phyloP scores from a whole-genome alignment of 768 basidiomycete species.

The Suillus alpinus region DNA sequence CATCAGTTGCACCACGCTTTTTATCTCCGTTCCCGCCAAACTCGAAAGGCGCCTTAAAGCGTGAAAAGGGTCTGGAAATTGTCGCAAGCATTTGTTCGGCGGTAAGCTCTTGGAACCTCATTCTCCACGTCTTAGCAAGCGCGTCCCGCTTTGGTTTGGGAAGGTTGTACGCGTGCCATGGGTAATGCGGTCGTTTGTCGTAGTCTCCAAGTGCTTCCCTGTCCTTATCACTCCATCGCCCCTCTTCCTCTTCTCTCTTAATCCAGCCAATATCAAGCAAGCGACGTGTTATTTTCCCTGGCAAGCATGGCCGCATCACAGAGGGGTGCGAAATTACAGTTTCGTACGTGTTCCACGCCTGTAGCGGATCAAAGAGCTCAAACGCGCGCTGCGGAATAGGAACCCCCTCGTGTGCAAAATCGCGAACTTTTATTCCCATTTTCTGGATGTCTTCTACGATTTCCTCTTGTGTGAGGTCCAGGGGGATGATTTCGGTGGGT shows the following conservation, averaged over 20 bases:
- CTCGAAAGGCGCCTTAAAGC: constrained; percentile 14
- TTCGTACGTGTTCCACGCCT: constrained; percentile 31
- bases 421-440: constrained; percentile 29
- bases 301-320: constrained; percentile 17
- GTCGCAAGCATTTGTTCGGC: constrained; percentile 25
- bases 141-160: constrained; percentile 24
- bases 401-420: constrained; percentile 25
- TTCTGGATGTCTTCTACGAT: constrained; percentile 30
- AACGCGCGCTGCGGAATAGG: constrained; percentile 17
- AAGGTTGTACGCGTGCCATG: constrained; percentile 24
- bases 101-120: constrained; percentile 30
- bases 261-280: constrained; percentile 30
- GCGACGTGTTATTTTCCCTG: constrained; percentile 25
- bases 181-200: constrained; percentile 22
- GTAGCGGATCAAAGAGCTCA: constrained; percentile 30
- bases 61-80: constrained; percentile 22
- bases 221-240: constrained; percentile 25
- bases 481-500: constrained; percentile 31
- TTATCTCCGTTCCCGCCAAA: constrained; percentile 16
- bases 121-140: constrained; percentile 22
- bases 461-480: constrained; percentile 31
- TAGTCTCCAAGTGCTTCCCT: constrained; percentile 25
- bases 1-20: constrained; percentile 20
- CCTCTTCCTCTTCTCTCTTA: constrained; percentile 16
- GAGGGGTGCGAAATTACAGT: constrained; percentile 18